Evolutionary conservation across 352 stramenopile species (phyloP), one percentile per base, ranked within the genome.

Genomic region (Phytophthora tentaculata): DNA sequence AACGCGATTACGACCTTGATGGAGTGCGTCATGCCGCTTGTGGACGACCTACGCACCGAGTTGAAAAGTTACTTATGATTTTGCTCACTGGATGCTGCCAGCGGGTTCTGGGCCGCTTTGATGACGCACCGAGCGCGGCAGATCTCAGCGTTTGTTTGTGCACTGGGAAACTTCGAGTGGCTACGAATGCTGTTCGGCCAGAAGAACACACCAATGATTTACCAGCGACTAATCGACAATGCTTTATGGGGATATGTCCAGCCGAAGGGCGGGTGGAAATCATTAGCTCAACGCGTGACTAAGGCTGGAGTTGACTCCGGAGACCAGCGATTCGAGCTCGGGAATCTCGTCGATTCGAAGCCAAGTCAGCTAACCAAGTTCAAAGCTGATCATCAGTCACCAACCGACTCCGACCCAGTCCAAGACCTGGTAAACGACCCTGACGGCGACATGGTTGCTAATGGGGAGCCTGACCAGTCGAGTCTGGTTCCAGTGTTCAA

Each of bases 31-130:
- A 59, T 49, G 52, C 22, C 22, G 3, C 14, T 59, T 16, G 35
- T 59, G 3, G 32, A 59, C 16, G 35, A 59, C 16, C 6, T 39
- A 6, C 20, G 49, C 0, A 59, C 35, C 2, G 35, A 49, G 6
- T 8, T 59, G 20, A 35, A 48, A 0, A 23, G 1, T 6, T 49
- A 59, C 13, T 10, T 59, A 2, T 50, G 20, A 35, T 49, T 59
- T 13, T 49, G 52, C 9, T 50, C 35, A 0, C 35, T 59, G 0
- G 52, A 59, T 24, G 16, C 52, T 3, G 51, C 51, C 1, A 35
- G 29, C 6, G 51, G 29, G 20, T 58, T 58, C 20, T 59, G 52
- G 52, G 52, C 35, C 2, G 22, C 49, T 3, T 32, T 54, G 53
- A 60, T 60, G 53, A 50, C 53, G 41, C 39, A 7, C 4, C 53